Evolutionary conservation across 257 asterid species (phyloP).

Genomic region (Capsicum rhomboideum): DNA sequence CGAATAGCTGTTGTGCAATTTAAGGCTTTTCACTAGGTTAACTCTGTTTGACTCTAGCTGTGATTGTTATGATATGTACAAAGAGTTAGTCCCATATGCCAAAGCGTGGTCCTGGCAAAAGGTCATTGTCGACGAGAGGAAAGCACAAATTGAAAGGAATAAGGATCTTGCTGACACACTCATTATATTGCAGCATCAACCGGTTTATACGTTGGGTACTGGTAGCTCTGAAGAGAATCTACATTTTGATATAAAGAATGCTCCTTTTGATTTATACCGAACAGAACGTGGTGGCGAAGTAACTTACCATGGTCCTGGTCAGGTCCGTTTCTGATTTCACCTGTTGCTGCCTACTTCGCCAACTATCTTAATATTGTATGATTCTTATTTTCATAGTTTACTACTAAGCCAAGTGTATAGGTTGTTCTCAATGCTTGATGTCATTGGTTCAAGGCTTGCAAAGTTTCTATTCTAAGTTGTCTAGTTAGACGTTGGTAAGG

Average conservation of each 20-base stretch:
- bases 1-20: background rate
- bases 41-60: constrained; percentile 25
- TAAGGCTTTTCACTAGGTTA: background rate
- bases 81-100: constrained; percentile 59
- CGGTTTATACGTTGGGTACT: constrained; percentile 88
- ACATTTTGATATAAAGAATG: constrained; percentile 46
- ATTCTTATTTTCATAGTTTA: background rate
- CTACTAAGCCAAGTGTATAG: background rate
- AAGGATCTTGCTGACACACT: constrained; percentile 58
- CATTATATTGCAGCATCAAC: constrained; percentile 72
- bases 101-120: constrained; percentile 94
- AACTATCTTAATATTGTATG: background rate
- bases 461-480: background rate
- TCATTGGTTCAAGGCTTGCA: background rate
- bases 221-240: constrained; percentile 60
- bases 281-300: constrained; percentile 96
- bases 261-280: constrained; percentile 60
- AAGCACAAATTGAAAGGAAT: constrained; percentile 18
- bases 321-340: constrained; percentile 32
- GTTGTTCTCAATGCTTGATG: background rate
- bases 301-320: constrained; percentile 98
- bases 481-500: background rate
- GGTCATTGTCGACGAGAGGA: constrained; percentile 49
- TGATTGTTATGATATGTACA: constrained; percentile 53
- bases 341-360: background rate